phyloP scores from a whole-genome alignment of 139 green algal species.

The Ulvella scutata region DNA sequence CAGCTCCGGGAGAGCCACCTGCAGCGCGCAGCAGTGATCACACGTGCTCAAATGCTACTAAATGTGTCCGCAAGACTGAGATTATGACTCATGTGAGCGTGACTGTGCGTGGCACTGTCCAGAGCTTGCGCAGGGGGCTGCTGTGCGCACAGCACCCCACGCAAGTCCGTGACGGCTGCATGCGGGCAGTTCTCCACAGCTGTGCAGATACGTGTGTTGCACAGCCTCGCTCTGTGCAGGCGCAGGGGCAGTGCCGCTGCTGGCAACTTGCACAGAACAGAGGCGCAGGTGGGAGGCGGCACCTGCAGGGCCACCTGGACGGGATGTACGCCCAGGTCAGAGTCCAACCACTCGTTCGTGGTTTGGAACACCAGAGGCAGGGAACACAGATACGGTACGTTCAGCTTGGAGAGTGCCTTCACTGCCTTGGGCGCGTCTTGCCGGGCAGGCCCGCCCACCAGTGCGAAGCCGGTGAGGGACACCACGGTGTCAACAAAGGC shows the following conservation, averaged over 20 bases:
- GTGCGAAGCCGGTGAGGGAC: constrained; percentile 90
- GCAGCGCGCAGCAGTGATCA: too few relatives aligned
- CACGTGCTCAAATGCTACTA: too few relatives aligned
- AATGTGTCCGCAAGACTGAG: too few relatives aligned
- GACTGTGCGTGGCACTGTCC: too few relatives aligned
- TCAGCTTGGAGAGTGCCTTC: constrained; percentile 81
- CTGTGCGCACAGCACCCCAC: too few relatives aligned
- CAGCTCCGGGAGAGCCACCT: constrained; percentile 98
- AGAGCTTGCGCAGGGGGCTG: too few relatives aligned
- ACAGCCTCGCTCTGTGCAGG: too few relatives aligned
- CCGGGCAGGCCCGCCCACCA: constrained; percentile 84
- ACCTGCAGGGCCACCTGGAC: constrained; percentile 95
- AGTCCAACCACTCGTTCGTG: constrained; percentile 97
- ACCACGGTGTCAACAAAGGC: constrained; percentile 81
- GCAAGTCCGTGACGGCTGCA: too few relatives aligned
- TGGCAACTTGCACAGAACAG: neutral
- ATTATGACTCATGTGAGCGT: too few relatives aligned
- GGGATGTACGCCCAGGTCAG: constrained; percentile 90
- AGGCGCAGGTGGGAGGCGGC: neutral
- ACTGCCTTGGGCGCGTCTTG: constrained; percentile 97
- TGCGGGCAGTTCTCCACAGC: neutral
- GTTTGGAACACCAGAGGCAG: constrained; percentile 99
- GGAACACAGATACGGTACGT: constrained; percentile 95
- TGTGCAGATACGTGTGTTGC: neutral
- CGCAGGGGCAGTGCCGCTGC: neutral